These are phyloP conservation scores for Fusarium sp. DNA, from an alignment of 2,329 filamentous ascomycete species.

Conservation along the genomic window DNA sequence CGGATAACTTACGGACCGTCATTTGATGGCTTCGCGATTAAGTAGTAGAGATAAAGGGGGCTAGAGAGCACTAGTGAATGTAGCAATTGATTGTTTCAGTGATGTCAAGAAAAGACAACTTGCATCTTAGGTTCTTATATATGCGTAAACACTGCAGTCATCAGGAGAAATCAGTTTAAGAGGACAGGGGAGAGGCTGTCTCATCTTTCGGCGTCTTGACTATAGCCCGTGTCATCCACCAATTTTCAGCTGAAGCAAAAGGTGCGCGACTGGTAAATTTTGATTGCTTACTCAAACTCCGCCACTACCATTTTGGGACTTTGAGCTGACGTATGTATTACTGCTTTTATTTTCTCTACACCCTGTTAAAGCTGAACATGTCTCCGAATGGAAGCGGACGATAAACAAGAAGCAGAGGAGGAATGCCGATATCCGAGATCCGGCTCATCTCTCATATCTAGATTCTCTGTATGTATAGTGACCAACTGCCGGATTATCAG, in stretches of 20 bases:
- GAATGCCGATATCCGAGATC: neutral
- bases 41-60: neutral
- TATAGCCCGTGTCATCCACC: conserved; percentile 10
- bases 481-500: neutral
- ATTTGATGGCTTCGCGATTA: neutral
- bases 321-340: neutral
- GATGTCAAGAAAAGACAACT: neutral
- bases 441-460: neutral
- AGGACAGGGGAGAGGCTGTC: neutral
- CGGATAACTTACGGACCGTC: neutral
- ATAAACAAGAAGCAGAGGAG: neutral
- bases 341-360: neutral
- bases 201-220: conserved; percentile 14
- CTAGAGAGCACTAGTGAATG: neutral
- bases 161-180: neutral
- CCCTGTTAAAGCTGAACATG: neutral
- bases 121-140: neutral
- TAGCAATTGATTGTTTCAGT: neutral
- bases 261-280: neutral
- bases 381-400: neutral
- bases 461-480: neutral
- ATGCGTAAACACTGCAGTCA: neutral
- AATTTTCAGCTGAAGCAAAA: neutral
- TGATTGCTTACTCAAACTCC: neutral
- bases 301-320: neutral